Percentiles rank a stretch among this genome's conserved stretches.
Conservation (phyloP, 768 basidiomycete species). For the Mycena vitilis region DNA sequence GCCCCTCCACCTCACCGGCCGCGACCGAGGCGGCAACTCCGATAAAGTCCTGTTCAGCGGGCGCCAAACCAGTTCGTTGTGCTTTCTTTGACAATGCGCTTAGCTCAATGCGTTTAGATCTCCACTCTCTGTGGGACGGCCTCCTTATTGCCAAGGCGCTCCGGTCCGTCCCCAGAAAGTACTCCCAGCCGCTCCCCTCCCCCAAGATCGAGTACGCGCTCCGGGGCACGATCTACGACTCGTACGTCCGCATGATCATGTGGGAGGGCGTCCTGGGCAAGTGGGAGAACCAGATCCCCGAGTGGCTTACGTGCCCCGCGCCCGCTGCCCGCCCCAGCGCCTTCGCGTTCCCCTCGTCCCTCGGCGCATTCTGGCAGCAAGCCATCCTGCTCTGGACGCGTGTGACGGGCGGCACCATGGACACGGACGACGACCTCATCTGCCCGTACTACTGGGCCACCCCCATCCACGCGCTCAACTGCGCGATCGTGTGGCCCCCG, state of each 20-base stretch:
- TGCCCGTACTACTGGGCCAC: slow-evolving; percentile 87
- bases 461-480: slow-evolving; percentile 82
- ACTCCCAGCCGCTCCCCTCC: slow-evolving; percentile 78
- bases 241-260: slow-evolving; percentile 87
- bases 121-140: slow-evolving; percentile 91
- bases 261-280: slow-evolving; percentile 83
- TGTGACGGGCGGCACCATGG: slow-evolving; percentile 30
- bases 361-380: slow-evolving; percentile 44
- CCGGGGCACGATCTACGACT: slow-evolving; percentile 86
- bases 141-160: slow-evolving; percentile 86
- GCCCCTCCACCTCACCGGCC: slow-evolving; percentile 91
- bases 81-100: slow-evolving; percentile 2
- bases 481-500: slow-evolving; percentile 83
- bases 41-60: slow-evolving; percentile 80
- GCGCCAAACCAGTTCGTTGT: slow-evolving; percentile 71
- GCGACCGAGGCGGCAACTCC: slow-evolving; percentile 90
- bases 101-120: slow-evolving; percentile 54
- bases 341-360: slow-evolving; percentile 14
- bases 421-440: slow-evolving; percentile 65
- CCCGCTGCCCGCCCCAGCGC: slow-evolving; percentile 19
- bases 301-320: slow-evolving; percentile 78
- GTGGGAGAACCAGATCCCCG: slow-evolving; percentile 68
- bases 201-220: slow-evolving; percentile 73
- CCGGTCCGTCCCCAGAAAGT: slow-evolving; percentile 78
- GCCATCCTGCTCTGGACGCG: slow-evolving; percentile 40